A percentile compares a stretch with the other conserved stretches of the same genome.
These are phyloP conservation scores for Wickerhamiella australiensis DNA, from an alignment of 805 yeast species.

Conservation along the genomic window DNA sequence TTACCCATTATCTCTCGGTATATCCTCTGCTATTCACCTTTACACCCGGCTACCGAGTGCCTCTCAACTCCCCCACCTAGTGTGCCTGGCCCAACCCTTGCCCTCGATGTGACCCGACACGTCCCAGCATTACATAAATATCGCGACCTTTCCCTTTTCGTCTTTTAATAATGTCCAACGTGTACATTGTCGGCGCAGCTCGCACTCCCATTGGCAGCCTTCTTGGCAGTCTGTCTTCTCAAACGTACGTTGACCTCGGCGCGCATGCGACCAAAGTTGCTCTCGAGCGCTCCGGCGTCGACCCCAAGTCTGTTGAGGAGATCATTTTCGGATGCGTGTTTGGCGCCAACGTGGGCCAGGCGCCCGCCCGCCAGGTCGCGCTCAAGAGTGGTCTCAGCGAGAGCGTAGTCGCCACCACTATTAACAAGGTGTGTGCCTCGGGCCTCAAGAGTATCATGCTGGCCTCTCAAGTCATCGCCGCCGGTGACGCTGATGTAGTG, in stretches of 20 bases:
- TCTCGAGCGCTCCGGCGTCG: conserved; percentile 19
- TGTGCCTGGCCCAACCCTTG: too few relatives aligned
- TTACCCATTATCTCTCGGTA: too few relatives aligned
- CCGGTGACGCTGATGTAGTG: conserved; percentile 85
- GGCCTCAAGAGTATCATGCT: conserved; percentile 85
- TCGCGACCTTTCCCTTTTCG: neutral
- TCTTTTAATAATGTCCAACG: conserved; percentile 27
- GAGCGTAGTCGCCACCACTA: conserved; percentile 71
- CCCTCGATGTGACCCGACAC: neutral
- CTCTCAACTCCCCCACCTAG: too few relatives aligned
- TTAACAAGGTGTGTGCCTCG: conserved; percentile 95
- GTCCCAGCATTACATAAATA: neutral
- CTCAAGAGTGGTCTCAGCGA: conserved; percentile 76
- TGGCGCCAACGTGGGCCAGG: conserved; percentile 90
- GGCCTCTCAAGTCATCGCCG: conserved; percentile 79
- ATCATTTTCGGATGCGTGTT: conserved; percentile 85
- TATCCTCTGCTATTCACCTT: too few relatives aligned
- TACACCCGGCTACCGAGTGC: too few relatives aligned
- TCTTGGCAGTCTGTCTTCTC: conserved; percentile 69
- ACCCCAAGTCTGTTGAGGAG: conserved; percentile 60
- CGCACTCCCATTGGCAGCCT: conserved; percentile 96
- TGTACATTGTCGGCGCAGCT: conserved; percentile 80
- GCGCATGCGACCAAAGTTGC: conserved; percentile 66
- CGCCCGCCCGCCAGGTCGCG: conserved; percentile 97
- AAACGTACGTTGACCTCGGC: conserved; percentile 76